Conservation (phyloP, 2,329 filamentous ascomycete species). For the Sclerotinia glacialis region DNA sequence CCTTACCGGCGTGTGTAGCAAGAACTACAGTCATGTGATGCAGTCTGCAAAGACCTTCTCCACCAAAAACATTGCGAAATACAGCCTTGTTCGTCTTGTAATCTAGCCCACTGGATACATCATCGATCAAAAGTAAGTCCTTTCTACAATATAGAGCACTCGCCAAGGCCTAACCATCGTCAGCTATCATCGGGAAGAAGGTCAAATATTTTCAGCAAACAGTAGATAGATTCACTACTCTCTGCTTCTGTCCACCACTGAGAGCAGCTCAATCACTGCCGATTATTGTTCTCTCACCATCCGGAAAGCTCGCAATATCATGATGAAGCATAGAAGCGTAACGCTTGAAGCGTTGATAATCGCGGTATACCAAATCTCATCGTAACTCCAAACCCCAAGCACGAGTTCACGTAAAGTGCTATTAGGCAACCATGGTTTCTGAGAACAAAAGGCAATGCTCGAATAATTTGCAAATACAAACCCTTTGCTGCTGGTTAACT, state of each 20-base stretch:
- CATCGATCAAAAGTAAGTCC: conserved; percentile 29
- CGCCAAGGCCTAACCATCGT: conserved; percentile 27
- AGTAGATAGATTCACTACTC: conserved; percentile 27
- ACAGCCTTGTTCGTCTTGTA: conserved; percentile 24
- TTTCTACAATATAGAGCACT: conserved; percentile 27
- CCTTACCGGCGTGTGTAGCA: background rate
- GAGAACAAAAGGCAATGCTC: conserved; percentile 44
- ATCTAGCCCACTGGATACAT: conserved; percentile 32
- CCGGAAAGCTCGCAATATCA: conserved; percentile 31
- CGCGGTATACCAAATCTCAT: conserved; percentile 35
- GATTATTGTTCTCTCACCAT: conserved; percentile 34
- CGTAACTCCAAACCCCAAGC: conserved; percentile 35
- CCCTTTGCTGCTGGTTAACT: conserved; percentile 25
- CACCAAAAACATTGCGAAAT: conserved; percentile 26
- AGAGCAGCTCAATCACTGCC: conserved; percentile 39
- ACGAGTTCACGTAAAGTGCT: conserved; percentile 44
- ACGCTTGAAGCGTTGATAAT: conserved; percentile 27
- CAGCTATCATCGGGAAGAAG: background rate
- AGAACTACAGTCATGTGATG: conserved; percentile 39
- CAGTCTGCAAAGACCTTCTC: conserved; percentile 20
- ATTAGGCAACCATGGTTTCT: conserved; percentile 47
- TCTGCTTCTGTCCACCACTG: conserved; percentile 36
- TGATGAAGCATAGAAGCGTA: conserved; percentile 29
- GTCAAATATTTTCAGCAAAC: background rate
- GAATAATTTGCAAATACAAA: conserved; percentile 21